Percentiles rank a stretch among this genome's conserved stretches.
These are phyloP conservation scores for Corynascus novoguineensis DNA, from an alignment of 495 filamentous ascomycete species.

Conservation along the genomic window DNA sequence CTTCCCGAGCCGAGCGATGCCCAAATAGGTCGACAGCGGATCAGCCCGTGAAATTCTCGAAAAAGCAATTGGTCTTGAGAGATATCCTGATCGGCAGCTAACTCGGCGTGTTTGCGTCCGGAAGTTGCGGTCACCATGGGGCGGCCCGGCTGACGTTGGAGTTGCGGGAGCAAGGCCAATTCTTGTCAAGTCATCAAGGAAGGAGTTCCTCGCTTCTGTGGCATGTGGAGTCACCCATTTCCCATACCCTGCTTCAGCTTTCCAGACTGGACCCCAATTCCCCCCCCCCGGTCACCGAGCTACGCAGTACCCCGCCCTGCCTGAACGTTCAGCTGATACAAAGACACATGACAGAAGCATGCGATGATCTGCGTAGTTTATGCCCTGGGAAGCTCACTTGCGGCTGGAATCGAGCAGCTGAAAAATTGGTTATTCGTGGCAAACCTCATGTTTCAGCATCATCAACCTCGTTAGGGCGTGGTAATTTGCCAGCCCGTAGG, in stretches of 20 bases:
- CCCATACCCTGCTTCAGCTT: too few species aligned
- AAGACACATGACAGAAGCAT: conserved; percentile 9
- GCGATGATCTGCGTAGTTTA: neutral
- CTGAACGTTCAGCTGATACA: neutral
- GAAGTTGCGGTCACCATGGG: conserved; percentile 15
- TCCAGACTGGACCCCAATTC: too few species aligned
- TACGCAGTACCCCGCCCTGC: conserved; percentile 2
- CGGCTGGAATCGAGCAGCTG: neutral
- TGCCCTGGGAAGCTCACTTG: neutral
- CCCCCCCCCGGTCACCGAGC: neutral
- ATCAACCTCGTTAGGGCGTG: neutral
- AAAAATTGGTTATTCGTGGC: neutral
- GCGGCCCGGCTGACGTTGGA: conserved; percentile 16
- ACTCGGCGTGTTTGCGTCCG: neutral
- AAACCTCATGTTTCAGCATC: neutral
- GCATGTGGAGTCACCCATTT: too few species aligned
- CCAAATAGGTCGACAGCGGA: conserved; percentile 1
- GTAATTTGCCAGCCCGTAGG: neutral
- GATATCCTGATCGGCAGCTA: conserved; percentile 8
- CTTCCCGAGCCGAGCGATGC: neutral
- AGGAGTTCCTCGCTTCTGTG: too few species aligned
- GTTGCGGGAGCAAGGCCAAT: neutral
- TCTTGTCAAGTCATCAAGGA: neutral
- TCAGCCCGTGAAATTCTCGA: neutral
- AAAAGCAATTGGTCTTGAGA: conserved; percentile 9